Percentiles rank a stretch among this genome's conserved stretches.
Evolutionary conservation across 2,329 filamentous ascomycete genomes (phyloP).

Genomic region (Mycosphaerella sp.): DNA sequence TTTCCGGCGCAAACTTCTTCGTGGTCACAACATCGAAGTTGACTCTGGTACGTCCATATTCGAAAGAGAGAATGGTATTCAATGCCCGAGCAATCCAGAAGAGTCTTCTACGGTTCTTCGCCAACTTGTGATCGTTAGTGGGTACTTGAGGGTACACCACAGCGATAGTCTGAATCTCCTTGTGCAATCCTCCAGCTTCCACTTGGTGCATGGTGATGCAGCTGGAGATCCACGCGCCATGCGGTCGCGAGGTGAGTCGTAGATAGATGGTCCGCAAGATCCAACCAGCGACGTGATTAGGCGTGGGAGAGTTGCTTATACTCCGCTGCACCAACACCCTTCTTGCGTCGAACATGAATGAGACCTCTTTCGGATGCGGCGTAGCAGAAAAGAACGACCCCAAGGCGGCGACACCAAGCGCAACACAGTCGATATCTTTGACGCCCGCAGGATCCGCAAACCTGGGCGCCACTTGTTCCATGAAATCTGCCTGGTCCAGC

Average conservation of each 20-base stretch:
- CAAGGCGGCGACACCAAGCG: conserved; percentile 52
- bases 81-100: conserved; percentile 52
- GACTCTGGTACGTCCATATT: conserved; percentile 51
- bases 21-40: conserved; percentile 43
- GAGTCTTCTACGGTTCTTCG: conserved; percentile 28
- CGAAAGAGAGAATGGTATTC: conserved; percentile 55
- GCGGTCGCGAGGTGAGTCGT: conserved; percentile 48
- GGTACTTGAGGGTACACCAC: conserved; percentile 31
- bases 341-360: conserved; percentile 44
- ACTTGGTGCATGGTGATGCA: conserved; percentile 55
- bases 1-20: conserved; percentile 31
- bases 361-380: conserved; percentile 40
- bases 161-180: conserved; percentile 36
- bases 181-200: conserved; percentile 48
- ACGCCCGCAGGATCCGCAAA: conserved; percentile 26
- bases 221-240: conserved; percentile 53
- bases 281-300: conserved; percentile 45
- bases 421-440: conserved; percentile 43
- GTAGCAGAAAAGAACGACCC: conserved; percentile 49
- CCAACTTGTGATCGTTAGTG: conserved; percentile 30
- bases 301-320: conserved; percentile 28
- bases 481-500: conserved; percentile 34
- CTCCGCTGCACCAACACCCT: conserved; percentile 36
- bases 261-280: conserved; percentile 51
- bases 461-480: conserved; percentile 26